phyloP scores from a whole-genome alignment of 1,284 basidiomycete genomes.

The Malassezia brasiliensis region DNA sequence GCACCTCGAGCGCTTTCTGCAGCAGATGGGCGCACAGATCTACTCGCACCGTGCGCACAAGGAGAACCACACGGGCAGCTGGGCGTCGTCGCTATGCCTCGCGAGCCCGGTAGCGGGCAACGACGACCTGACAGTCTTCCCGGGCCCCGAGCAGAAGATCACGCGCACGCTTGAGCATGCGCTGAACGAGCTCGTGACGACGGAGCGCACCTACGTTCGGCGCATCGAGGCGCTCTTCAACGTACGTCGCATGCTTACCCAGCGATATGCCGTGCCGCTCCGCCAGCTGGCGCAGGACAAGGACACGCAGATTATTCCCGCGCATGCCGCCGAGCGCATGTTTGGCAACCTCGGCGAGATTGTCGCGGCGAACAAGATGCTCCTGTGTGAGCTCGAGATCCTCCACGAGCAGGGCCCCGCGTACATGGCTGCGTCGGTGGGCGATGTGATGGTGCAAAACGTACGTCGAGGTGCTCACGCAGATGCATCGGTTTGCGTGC shows the following conservation, averaged over 20 bases:
- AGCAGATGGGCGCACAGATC: slow-evolving; percentile 8
- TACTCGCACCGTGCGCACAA: slow-evolving; percentile 5
- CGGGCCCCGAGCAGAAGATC: slow-evolving; percentile 1
- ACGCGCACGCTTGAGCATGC: slow-evolving; percentile 10
- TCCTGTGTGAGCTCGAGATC: slow-evolving; percentile 71
- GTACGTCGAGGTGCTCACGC: slow-evolving; percentile 32
- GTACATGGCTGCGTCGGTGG: slow-evolving; percentile 59
- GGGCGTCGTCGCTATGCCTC: neutral
- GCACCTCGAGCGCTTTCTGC: slow-evolving; percentile 12
- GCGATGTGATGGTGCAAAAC: slow-evolving; percentile 74
- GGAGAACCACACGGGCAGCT: neutral
- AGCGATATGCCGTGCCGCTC: slow-evolving; percentile 72
- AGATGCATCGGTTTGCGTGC: slow-evolving; percentile 60
- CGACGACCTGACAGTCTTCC: neutral
- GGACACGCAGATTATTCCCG: slow-evolving; percentile 72
- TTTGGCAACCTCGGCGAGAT: slow-evolving; percentile 89
- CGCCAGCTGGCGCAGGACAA: slow-evolving; percentile 72
- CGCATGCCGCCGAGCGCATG: slow-evolving; percentile 80
- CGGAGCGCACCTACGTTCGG: slow-evolving; percentile 42
- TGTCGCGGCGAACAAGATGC: slow-evolving; percentile 73
- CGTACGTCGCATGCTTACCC: neutral
- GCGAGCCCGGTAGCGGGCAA: slow-evolving; percentile 10
- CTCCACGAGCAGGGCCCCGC: slow-evolving; percentile 51
- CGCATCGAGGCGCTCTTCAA: slow-evolving; percentile 36
- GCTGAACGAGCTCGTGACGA: slow-evolving; percentile 38